Evolutionary conservation across 1,139 yeast genomes (phyloP).

Genomic region (Candida frijolesensis): DNA sequence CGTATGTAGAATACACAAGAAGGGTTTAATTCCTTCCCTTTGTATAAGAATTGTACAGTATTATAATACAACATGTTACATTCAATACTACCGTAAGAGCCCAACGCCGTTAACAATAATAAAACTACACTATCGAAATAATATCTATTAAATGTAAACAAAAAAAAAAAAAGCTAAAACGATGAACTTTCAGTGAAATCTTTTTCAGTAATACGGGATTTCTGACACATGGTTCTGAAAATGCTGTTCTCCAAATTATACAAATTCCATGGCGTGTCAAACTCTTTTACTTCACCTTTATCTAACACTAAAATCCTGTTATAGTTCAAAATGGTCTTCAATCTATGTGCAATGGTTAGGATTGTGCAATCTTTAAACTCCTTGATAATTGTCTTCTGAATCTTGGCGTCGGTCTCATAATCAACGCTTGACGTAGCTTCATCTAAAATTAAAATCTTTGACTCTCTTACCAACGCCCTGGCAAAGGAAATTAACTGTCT

Average conservation of each 20-base stretch:
- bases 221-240: constrained; percentile 43
- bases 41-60: no score
- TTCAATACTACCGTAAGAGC: no score
- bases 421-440: constrained; percentile 63
- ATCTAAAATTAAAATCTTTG: constrained; percentile 53
- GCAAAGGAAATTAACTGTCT: constrained; percentile 57
- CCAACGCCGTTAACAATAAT: no score
- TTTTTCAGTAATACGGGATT: constrained; percentile 28
- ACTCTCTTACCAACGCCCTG: constrained; percentile 52
- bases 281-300: constrained; percentile 47
- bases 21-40: no score
- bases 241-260: constrained; percentile 37
- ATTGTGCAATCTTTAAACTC: constrained; percentile 52
- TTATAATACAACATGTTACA: no score
- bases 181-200: constrained; percentile 18
- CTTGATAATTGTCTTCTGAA: constrained; percentile 47
- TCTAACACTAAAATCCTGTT: constrained; percentile 57
- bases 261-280: constrained; percentile 49
- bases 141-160: background rate
- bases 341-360: constrained; percentile 58
- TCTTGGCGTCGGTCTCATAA: constrained; percentile 55
- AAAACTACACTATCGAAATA: no score
- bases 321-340: constrained; percentile 53
- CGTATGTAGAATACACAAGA: no score
- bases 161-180: background rate